These are phyloP conservation scores for Fraxinus sp. DNA, from an alignment of 305 asterid genomes.

Conservation along the genomic window DNA sequence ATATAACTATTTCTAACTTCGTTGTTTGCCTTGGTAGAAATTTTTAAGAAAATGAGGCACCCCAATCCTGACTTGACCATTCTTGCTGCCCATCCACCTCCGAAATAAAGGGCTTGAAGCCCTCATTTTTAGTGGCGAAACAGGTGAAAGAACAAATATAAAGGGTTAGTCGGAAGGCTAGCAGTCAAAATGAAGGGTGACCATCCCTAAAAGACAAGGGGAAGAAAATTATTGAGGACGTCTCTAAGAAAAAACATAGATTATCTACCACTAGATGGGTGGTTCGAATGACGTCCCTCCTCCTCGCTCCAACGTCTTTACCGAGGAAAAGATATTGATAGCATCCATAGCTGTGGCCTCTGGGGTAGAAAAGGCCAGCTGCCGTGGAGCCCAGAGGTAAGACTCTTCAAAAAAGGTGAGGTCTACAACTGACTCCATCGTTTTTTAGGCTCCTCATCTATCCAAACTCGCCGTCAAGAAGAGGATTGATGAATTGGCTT, in stretches of 20 bases:
- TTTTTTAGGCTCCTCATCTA: not conserved
- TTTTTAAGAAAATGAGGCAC: no score
- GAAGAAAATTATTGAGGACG: not conserved
- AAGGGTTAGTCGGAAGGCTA: not conserved
- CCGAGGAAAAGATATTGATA: no score
- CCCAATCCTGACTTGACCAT: no score
- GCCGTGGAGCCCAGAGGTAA: not conserved
- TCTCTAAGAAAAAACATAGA: not conserved
- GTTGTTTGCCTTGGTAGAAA: not conserved
- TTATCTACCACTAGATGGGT: not conserved
- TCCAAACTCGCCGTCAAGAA: not conserved
- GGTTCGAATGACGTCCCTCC: not conserved
- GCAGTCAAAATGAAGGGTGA: not conserved
- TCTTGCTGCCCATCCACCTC: no score
- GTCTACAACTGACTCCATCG: not conserved
- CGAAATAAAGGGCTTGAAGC: not conserved
- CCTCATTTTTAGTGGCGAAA: not conserved
- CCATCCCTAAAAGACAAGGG: not conserved
- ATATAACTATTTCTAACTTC: no score
- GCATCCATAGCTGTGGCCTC: not conserved
- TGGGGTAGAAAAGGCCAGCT: not conserved
- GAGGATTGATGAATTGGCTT: not conserved
- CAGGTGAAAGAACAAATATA: not conserved
- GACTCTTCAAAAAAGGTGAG: not conserved
- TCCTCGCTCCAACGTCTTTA: not conserved